Base-by-base conservation (phyloP, 371 early-diverging fungal genomes). In the Apophysomyces sp. region DNA sequence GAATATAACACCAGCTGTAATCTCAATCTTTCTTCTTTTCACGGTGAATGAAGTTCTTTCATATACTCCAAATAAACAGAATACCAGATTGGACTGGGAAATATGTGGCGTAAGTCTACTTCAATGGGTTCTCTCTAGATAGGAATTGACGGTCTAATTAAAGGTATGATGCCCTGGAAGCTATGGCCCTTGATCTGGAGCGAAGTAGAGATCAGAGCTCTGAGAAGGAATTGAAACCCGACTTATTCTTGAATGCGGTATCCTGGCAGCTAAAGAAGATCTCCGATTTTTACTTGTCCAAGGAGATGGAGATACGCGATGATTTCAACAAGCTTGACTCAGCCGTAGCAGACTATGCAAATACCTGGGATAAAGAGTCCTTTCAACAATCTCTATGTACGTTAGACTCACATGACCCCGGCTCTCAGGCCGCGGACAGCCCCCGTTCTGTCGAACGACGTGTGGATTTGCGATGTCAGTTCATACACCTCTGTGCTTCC, bases 251-350 rank as follows among this genome's bases (percentile, higher is more conserved):
- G 24, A 24, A 52, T 16, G 62, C 56, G 27, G 30, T 64, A 24
- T 57, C 60, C 58, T 21, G 24, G 12, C 69, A 69, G 21, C 62
- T 69, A 21, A 55, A 69, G 0, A 69, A 69, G 44, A 58, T 69
- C 16, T n/a, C 29, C n/a, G 39, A 59, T 13, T 69, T 69, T 26
- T 69, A 51, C 32, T 21, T 24, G 3, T 16, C 37, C n/a, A 65
- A 56, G 51, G 57, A 55, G 16, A 13, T n/a, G 2, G 55, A 65
- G 30, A 59, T 59, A 8, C 27, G 41, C 9, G 9, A 29, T 12
- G 58, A 61, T 9, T 55, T 64, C 15, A 62, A 63, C 7, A 39
- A 53, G 9, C 51, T 65, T 18, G 60, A 52, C 12, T 31, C 31
- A 12, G 16, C 40, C 21, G 4, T 65, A 4, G 57, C 55, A 13